Conservation (phyloP, 345 rosid species). For the Gossypium raimondii region DNA sequence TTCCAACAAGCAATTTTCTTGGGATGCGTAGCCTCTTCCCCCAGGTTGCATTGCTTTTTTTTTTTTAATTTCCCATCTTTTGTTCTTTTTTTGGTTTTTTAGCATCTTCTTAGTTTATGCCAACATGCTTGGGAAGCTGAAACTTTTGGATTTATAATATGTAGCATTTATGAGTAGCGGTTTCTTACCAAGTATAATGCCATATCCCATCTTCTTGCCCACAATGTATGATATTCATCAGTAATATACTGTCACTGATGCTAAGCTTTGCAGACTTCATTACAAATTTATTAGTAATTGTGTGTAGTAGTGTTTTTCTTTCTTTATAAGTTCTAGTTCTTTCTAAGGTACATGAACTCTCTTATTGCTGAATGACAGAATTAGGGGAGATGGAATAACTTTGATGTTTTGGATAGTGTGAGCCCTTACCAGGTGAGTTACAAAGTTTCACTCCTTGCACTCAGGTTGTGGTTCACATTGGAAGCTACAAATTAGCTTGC, state of each 20-base stretch:
- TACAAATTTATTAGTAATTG: not conserved
- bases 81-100: constrained; percentile 20
- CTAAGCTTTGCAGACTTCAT: not conserved
- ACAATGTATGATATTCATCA: not conserved
- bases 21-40: constrained; percentile 37
- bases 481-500: constrained; percentile 3
- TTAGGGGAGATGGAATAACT: constrained; percentile 34
- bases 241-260: not conserved
- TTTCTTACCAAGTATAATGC: constrained; percentile 1
- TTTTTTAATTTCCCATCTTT: constrained; percentile 13
- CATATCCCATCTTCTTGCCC: not conserved
- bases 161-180: not conserved
- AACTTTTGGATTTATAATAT: constrained; percentile 21
- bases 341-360: constrained; percentile 30
- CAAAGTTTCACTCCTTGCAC: constrained; percentile 17
- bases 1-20: constrained; percentile 35
- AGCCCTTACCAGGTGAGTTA: constrained; percentile 31
- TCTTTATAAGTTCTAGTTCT: not conserved
- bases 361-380: constrained; percentile 39
- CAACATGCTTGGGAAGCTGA: constrained; percentile 22
- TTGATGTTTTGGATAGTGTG: constrained; percentile 27
- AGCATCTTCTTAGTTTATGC: constrained; percentile 14
- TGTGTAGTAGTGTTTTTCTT: constrained; percentile 11
- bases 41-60: constrained; percentile 34
- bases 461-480: constrained; percentile 14